Conservation (phyloP, 257 asterid species). For the Solanum medicagineum region DNA sequence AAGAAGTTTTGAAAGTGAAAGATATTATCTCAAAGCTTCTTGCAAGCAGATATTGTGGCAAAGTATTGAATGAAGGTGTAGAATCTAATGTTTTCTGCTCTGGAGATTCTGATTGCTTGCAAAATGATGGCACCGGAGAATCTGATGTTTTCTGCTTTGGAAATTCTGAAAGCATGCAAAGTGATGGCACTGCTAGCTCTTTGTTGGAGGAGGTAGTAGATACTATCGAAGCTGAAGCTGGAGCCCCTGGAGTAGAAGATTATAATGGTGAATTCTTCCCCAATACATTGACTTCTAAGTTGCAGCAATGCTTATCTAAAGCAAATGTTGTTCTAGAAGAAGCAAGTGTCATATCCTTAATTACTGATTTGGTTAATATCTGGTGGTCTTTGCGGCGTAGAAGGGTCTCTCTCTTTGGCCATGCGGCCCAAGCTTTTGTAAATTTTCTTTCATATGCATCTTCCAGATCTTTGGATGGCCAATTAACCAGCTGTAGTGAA, state of each 20-base stretch:
- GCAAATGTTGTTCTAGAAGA: conserved; percentile 30
- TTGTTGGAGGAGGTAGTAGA: conserved; percentile 45
- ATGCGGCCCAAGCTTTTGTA: conserved; percentile 83
- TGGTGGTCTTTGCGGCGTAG: conserved; percentile 87
- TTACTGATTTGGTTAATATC: conserved; percentile 52
- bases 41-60: conserved; percentile 19
- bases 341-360: conserved; percentile 28
- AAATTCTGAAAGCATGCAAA: conserved; percentile 13
- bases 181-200: conserved; percentile 24
- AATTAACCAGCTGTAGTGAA: conserved; percentile 37
- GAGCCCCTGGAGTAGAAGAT: conserved; percentile 67
- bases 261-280: conserved; percentile 38
- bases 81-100: conserved; percentile 12
- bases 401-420: conserved; percentile 83
- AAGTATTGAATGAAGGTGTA: conserved; percentile 31
- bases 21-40: conserved; percentile 34
- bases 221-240: conserved; percentile 65
- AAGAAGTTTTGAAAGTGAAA: conserved; percentile 52
- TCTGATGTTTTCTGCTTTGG: conserved; percentile 8
- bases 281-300: conserved; percentile 49
- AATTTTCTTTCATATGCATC: conserved; percentile 79
- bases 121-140: not conserved
- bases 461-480: conserved; percentile 45
- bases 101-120: conserved; percentile 1
- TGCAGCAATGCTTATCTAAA: conserved; percentile 44